phyloP scores from a whole-genome alignment of 208 protist species.

The Leishmania amazonensis region DNA sequence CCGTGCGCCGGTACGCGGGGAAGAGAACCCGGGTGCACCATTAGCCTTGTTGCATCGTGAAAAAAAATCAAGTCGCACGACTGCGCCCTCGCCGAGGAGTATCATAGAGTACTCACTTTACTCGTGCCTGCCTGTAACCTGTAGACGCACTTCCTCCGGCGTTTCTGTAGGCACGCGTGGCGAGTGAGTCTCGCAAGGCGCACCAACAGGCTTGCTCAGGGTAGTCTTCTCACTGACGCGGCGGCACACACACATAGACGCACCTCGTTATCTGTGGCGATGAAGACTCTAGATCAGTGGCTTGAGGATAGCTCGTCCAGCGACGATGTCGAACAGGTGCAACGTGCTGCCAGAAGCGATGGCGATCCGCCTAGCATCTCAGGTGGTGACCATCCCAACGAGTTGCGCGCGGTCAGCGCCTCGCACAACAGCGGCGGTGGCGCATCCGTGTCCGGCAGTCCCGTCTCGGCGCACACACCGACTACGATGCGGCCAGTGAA shows the following conservation, averaged over 20 bases:
- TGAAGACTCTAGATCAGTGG: conserved; percentile 79
- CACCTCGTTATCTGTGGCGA: conserved; percentile 8
- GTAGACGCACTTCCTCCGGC: conserved; percentile 3
- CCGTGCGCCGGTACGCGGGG: not conserved
- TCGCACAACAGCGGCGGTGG: conserved; percentile 12
- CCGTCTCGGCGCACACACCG: conserved; percentile 25
- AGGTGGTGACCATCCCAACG: conserved; percentile 14
- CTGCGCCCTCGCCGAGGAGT: not conserved
- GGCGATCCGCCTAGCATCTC: conserved; percentile 15
- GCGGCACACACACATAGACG: not conserved
- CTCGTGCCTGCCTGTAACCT: not conserved
- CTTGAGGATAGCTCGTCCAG: conserved; percentile 41
- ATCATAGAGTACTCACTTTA: not conserved
- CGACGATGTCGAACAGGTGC: conserved; percentile 23
- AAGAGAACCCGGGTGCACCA: too few species aligned
- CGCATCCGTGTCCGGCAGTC: conserved; percentile 17
- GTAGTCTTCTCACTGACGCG: not conserved
- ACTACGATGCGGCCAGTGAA: conserved; percentile 17
- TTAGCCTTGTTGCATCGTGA: not conserved
- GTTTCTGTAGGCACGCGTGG: not conserved
- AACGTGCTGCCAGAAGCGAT: conserved; percentile 10
- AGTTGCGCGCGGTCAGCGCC: conserved; percentile 1
- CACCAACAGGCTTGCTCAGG: not conserved
- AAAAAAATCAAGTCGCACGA: not conserved
- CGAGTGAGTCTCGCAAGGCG: not conserved